A percentile compares a stretch with the other conserved stretches of the same genome.
Conservation (phyloP, 2,329 filamentous ascomycete genomes). For the Pseudocercospora pini-densiflorae region DNA sequence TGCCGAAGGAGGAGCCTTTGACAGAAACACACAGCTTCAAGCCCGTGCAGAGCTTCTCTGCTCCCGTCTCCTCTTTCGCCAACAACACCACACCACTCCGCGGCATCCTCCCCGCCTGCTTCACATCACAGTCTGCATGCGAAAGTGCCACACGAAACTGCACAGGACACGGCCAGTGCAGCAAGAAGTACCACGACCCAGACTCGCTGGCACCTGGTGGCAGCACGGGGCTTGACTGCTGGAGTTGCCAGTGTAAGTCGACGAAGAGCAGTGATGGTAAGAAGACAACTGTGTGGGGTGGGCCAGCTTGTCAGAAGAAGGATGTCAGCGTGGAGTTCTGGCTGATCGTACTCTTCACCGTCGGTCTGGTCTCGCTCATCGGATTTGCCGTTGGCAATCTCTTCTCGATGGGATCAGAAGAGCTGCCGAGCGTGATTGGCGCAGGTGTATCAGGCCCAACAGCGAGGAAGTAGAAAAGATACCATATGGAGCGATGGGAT, state of each 20-base stretch:
- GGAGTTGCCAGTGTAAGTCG: slow-evolving; percentile 73
- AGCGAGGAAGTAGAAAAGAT: slow-evolving; percentile 50
- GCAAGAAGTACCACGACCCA: slow-evolving; percentile 63
- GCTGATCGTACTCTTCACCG: slow-evolving; percentile 75
- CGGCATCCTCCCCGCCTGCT: slow-evolving; percentile 73
- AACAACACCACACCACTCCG: slow-evolving; percentile 46
- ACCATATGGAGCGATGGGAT: neutral
- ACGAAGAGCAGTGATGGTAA: slow-evolving; percentile 59
- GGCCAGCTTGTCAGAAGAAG: slow-evolving; percentile 85
- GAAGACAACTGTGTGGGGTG: slow-evolving; percentile 78
- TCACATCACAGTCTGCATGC: slow-evolving; percentile 71
- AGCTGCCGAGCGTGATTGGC: slow-evolving; percentile 92
- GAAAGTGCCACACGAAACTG: slow-evolving; percentile 73
- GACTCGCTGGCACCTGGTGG: slow-evolving; percentile 41
- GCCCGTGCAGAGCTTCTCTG: slow-evolving; percentile 36
- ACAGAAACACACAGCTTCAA: slow-evolving; percentile 19
- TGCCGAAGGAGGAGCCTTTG: slow-evolving; percentile 28
- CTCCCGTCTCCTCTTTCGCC: slow-evolving; percentile 41
- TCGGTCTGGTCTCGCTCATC: slow-evolving; percentile 71
- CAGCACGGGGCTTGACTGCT: slow-evolving; percentile 63
- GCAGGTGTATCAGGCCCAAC: slow-evolving; percentile 81
- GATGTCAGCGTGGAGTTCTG: slow-evolving; percentile 90
- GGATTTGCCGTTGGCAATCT: slow-evolving; percentile 76
- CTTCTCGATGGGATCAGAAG: slow-evolving; percentile 81
- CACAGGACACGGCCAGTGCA: slow-evolving; percentile 79